A percentile compares a stretch with the other conserved stretches of the same genome.
These are phyloP conservation scores for Yarrowia sp. DNA, from an alignment of 805 yeast species.

Conservation along the genomic window DNA sequence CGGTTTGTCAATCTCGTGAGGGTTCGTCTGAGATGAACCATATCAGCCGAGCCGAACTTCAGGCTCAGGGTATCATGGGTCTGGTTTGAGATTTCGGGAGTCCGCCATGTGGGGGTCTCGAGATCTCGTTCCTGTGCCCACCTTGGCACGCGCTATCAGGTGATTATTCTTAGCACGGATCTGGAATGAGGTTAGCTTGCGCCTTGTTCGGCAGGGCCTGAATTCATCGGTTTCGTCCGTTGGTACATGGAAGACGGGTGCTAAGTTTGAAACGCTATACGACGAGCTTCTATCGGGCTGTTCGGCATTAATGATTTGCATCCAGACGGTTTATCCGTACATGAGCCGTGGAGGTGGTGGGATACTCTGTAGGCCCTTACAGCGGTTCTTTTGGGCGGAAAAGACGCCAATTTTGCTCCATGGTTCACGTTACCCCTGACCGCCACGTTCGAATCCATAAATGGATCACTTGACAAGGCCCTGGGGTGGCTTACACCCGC, in stretches of 20 bases:
- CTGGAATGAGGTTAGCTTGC: too few species aligned
- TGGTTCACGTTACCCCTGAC: not conserved
- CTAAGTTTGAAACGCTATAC: slow-evolving; percentile 5
- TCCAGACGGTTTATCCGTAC: not conserved
- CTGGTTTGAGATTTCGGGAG: too few species aligned
- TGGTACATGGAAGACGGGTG: too few species aligned
- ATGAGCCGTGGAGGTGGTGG: too few species aligned
- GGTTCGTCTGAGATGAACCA: not conserved
- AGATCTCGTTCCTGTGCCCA: too few species aligned
- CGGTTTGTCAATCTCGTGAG: not conserved
- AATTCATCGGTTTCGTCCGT: too few species aligned
- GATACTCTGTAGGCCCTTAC: too few species aligned
- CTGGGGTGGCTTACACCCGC: not conserved
- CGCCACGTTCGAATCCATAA: not conserved
- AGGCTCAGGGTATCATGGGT: not conserved
- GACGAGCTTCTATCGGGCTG: not conserved
- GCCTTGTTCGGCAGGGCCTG: too few species aligned
- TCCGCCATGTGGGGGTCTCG: too few species aligned
- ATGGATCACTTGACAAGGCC: not conserved
- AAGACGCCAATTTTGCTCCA: too few species aligned
- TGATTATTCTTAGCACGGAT: too few species aligned
- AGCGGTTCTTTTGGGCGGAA: not conserved
- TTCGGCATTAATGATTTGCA: slow-evolving; percentile 6
- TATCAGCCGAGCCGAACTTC: slow-evolving; percentile 11
- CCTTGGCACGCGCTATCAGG: too few species aligned